Conservation (phyloP, 257 asterid species). For the Coffea eugenioides region DNA sequence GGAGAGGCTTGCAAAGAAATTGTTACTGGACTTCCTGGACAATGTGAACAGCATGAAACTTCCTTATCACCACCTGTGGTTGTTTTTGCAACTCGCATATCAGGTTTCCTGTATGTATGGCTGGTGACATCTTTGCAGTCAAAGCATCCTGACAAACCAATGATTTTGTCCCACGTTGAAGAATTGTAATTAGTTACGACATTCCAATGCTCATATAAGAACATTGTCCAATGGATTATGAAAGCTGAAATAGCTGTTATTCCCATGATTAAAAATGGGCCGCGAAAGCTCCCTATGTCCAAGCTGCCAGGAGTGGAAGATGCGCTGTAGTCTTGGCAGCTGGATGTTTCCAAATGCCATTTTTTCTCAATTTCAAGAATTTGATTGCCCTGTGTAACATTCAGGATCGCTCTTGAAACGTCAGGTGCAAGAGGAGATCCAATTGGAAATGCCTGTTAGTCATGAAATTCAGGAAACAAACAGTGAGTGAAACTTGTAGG, state of each 20-base stretch:
- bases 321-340: background rate
- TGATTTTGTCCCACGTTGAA: slow-evolving; percentile 18
- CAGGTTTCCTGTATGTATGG: slow-evolving; percentile 41
- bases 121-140: slow-evolving; percentile 33
- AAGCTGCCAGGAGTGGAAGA: slow-evolving; percentile 34
- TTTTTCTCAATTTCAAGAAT: too few relatives aligned
- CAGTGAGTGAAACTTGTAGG: background rate
- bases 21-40: slow-evolving; percentile 26
- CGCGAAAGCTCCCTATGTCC: slow-evolving; percentile 50
- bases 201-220: slow-evolving; percentile 35
- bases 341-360: background rate
- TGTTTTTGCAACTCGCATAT: slow-evolving; percentile 1
- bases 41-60: slow-evolving; percentile 5
- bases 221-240: slow-evolving; percentile 17
- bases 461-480: background rate
- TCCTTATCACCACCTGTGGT: background rate
- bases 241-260: slow-evolving; percentile 24
- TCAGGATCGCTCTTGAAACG: too few relatives aligned
- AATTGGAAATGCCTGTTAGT: too few relatives aligned
- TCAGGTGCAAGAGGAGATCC: too few relatives aligned
- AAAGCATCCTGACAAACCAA: slow-evolving; percentile 19
- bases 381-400: too few relatives aligned
- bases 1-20: slow-evolving; percentile 18
- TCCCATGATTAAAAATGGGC: slow-evolving; percentile 39
- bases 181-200: slow-evolving; percentile 17